Conservation (phyloP, 768 basidiomycete species). For the Boletus subcaerulescens region DNA sequence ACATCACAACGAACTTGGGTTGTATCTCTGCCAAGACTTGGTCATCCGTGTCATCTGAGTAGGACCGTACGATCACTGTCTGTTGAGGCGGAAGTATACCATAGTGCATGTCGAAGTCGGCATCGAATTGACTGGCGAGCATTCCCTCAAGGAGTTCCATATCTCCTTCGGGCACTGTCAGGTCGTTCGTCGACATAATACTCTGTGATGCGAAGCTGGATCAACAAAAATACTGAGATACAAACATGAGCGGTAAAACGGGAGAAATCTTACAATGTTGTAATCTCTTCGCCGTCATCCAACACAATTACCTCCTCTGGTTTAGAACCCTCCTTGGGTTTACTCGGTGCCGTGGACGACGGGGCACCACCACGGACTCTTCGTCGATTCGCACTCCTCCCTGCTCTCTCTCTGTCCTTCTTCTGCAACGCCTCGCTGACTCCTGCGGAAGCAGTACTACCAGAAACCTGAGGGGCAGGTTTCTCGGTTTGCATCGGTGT, state of each 20-base stretch:
- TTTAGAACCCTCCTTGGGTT: conserved; percentile 7
- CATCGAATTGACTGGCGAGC: conserved; percentile 35
- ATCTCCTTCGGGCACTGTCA: conserved; percentile 18
- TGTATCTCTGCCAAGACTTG: conserved; percentile 79
- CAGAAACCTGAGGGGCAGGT: conserved; percentile 12
- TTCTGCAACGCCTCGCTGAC: conserved; percentile 74
- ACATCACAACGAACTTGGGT: conserved; percentile 93
- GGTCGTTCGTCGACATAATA: conserved; percentile 10
- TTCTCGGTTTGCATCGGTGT: background rate
- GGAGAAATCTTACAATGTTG: conserved; percentile 51
- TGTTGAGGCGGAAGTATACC: conserved; percentile 77
- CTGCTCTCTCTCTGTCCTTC: conserved; percentile 66
- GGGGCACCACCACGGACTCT: conserved; percentile 74
- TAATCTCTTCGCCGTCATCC: conserved; percentile 41
- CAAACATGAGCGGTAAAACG: background rate
- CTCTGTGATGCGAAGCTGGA: conserved; percentile 22
- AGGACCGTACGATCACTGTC: conserved; percentile 81
- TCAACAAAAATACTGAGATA: background rate
- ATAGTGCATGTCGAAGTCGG: conserved; percentile 73
- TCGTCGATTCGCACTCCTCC: conserved; percentile 61
- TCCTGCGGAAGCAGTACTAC: conserved; percentile 18
- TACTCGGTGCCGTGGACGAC: conserved; percentile 7
- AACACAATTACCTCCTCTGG: conserved; percentile 10
- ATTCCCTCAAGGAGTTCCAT: conserved; percentile 24
- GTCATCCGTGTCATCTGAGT: conserved; percentile 92